phyloP scores from a whole-genome alignment of 2,329 filamentous ascomycete genomes.

The Coniella vitis region DNA sequence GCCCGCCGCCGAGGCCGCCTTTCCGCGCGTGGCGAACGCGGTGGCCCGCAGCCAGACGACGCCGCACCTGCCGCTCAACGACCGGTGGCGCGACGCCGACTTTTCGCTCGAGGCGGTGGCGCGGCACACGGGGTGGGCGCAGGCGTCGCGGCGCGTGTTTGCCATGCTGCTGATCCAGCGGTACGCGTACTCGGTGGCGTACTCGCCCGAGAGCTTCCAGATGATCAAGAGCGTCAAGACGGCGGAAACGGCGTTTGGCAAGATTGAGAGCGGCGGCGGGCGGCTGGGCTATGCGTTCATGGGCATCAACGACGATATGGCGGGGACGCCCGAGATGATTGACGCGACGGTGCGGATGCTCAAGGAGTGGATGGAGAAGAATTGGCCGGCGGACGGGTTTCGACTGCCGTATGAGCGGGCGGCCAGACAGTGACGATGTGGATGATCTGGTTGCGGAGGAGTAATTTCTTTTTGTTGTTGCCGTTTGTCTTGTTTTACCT shows the following conservation, averaged over 20 bases:
- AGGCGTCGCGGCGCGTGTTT: neutral
- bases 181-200: neutral
- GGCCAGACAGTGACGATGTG: neutral
- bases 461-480: neutral
- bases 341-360: neutral
- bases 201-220: constrained; percentile 1
- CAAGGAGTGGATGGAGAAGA: constrained; percentile 1
- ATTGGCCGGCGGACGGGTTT: neutral
- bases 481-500: neutral
- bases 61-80: neutral
- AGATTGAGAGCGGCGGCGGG: neutral
- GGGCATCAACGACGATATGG: neutral
- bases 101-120: neutral
- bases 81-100: constrained; percentile 1
- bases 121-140: neutral
- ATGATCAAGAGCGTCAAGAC: neutral
- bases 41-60: neutral
- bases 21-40: neutral
- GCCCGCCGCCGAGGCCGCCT: neutral
- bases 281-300: neutral
- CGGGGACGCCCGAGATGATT: neutral
- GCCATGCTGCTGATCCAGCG: constrained; percentile 2
- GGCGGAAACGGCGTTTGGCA: neutral
- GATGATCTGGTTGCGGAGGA: neutral
- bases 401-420: neutral